Base-by-base conservation (phyloP, 2,329 filamentous ascomycete genomes). In the Diaporthe humulicola region DNA sequence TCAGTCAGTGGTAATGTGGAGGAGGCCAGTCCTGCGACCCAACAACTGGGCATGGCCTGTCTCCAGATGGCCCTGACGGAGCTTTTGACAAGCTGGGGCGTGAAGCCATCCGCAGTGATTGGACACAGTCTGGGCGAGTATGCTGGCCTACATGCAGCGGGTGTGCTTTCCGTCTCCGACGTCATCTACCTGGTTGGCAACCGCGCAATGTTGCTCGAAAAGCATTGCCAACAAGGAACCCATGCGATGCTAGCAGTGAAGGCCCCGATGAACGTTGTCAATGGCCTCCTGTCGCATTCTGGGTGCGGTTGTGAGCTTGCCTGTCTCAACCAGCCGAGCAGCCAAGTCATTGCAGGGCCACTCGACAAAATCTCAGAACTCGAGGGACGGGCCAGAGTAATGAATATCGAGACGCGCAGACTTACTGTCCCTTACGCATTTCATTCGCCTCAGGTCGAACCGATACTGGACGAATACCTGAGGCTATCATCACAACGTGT, bases 321-420 rank as follows among this genome's bases (percentile, higher is more conserved):
- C 19, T 97, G 95, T 84, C 89, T 95, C 81, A 97, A 97, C 78
- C 91, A 92, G 0, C 91, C 92, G 0, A 87, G 90, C 70, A 93
- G 95, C 80, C 95, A 92, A 12, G 94, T 97, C 1, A 86, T 97
- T 25, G 85, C 85, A 30, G 89, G 88, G 10, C 78, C 80, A 8
- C 83, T 84, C 0, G 79, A 79, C 1, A 82, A 87, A 67, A 84
- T 90, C 45, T 79, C 83, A 3, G 81, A 84, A 7, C 85, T 91
- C 22, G 86, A 88, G 19, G 76, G 79, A 58, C 76, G 79, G 73
- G 79, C 85, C 22, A 77, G 76, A 54, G 79, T 42, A 28, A 80
- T 75, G 15, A 84, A 78, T 75, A 80, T 80, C 83, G 89, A 83
- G 83, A 87, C 79, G 74, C 86, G 85, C 0, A 83, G 82, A 60